Evolutionary conservation across 2,329 filamentous ascomycete species (phyloP).

Genomic region (Fusarium tjaetaba): DNA sequence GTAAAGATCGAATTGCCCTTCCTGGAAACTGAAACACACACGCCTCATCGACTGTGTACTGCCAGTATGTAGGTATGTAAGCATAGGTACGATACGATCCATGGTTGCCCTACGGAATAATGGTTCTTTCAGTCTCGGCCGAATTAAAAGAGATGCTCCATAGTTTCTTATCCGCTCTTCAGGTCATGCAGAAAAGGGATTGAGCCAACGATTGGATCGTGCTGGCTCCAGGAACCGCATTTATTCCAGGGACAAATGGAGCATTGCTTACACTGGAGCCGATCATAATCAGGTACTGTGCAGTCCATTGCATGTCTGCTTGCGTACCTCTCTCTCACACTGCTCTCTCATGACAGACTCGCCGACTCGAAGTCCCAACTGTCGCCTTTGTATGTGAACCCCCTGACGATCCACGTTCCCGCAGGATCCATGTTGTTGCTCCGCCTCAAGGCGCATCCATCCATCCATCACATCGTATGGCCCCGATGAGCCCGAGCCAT

Average conservation of each 20-base stretch:
- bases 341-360: not conserved
- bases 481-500: not conserved
- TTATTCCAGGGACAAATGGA: conserved; percentile 11
- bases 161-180: conserved; percentile 23
- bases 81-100: not conserved
- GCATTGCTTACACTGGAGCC: not conserved
- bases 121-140: conserved; percentile 4
- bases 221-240: conserved; percentile 6
- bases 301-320: conserved; percentile 1
- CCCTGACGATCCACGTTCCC: conserved; percentile 11
- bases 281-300: conserved; percentile 28
- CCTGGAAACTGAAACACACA: conserved; percentile 5
- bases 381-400: not conserved
- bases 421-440: conserved; percentile 3
- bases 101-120: not conserved
- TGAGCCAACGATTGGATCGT: conserved; percentile 21
- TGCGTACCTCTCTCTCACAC: not conserved
- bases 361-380: not conserved
- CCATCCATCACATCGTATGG: not conserved
- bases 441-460: conserved; percentile 1
- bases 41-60: not conserved
- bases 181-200: conserved; percentile 27
- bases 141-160: conserved; percentile 22
- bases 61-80: not conserved
- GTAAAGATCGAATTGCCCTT: conserved; percentile 5